A percentile compares a stretch with the other conserved stretches of the same genome.
These are phyloP conservation scores for Cicer pinnatifidum DNA, from an alignment of 306 rosid species.

Conservation along the genomic window DNA sequence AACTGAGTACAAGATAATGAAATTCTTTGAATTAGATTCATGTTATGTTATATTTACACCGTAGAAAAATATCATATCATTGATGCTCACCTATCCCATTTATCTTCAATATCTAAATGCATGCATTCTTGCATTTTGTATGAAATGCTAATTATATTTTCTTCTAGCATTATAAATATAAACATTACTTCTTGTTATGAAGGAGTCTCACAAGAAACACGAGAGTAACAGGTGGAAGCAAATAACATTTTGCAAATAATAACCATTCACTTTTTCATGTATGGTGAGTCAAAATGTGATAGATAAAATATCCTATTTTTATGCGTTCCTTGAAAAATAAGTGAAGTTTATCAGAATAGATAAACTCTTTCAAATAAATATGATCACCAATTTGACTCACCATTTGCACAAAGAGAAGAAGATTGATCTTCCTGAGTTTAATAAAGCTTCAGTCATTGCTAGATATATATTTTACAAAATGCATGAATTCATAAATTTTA, in stretches of 20 bases:
- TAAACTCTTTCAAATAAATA: constrained; percentile 10
- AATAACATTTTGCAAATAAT: too few relatives aligned
- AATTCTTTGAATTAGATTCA: constrained; percentile 34
- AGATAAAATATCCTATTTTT: too few relatives aligned
- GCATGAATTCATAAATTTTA: constrained; percentile 14
- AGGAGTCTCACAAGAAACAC: too few relatives aligned
- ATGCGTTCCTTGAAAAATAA: neutral
- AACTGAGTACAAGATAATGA: neutral
- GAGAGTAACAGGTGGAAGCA: constrained; percentile 33
- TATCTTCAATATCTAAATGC: constrained; percentile 60
- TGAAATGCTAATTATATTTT: neutral
- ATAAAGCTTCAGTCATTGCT: constrained; percentile 64
- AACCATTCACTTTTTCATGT: too few relatives aligned
- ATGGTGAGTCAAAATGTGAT: too few relatives aligned
- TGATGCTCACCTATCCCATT: constrained; percentile 61
- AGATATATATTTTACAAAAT: constrained; percentile 59
- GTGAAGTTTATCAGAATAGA: neutral
- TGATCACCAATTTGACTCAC: constrained; percentile 50
- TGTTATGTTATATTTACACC: constrained; percentile 1
- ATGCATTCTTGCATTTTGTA: neutral
- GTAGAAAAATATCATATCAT: neutral
- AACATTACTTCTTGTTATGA: too few relatives aligned
- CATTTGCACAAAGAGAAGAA: constrained; percentile 78
- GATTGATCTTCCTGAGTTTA: constrained; percentile 58
- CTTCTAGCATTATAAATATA: neutral